Conservation (phyloP, 345 rosid species). For the Psidium guajava region DNA sequence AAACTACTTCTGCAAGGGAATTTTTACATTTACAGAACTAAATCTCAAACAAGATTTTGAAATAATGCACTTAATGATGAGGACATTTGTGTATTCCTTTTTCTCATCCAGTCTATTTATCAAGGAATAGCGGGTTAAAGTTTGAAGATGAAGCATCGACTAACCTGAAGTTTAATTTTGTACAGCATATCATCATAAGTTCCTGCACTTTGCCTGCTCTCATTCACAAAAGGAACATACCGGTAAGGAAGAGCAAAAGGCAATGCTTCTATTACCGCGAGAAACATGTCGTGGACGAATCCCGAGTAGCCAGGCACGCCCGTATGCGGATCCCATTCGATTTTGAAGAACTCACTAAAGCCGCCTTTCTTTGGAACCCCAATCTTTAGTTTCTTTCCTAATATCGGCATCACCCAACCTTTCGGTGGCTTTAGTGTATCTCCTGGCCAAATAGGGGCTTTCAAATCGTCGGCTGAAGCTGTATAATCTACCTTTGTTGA, state of each 20-base stretch:
- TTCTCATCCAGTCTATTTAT: too few species aligned
- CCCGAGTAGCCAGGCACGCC: not conserved
- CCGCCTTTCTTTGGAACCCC: conserved; percentile 8
- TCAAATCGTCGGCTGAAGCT: not conserved
- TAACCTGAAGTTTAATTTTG: not conserved
- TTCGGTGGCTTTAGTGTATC: not conserved
- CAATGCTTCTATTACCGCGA: not conserved
- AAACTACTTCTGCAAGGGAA: too few species aligned
- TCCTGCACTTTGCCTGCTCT: not conserved
- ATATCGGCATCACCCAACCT: conserved; percentile 8
- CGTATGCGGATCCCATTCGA: not conserved
- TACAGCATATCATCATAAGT: not conserved
- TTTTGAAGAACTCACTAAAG: conserved; percentile 6
- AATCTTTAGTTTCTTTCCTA: conserved; percentile 7
- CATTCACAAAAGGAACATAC: not conserved
- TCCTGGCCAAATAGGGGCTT: conserved; percentile 11
- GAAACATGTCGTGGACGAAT: conserved; percentile 10
- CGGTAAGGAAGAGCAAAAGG: conserved; percentile 5
- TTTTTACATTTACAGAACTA: too few species aligned
- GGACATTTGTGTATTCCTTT: too few species aligned
- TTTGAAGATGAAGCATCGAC: too few species aligned
- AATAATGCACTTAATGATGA: too few species aligned
- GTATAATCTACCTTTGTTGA: not conserved
- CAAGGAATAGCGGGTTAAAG: too few species aligned
- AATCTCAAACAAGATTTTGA: too few species aligned